Conservation (phyloP, 805 yeast genomes). For the Novakomyces olei region DNA sequence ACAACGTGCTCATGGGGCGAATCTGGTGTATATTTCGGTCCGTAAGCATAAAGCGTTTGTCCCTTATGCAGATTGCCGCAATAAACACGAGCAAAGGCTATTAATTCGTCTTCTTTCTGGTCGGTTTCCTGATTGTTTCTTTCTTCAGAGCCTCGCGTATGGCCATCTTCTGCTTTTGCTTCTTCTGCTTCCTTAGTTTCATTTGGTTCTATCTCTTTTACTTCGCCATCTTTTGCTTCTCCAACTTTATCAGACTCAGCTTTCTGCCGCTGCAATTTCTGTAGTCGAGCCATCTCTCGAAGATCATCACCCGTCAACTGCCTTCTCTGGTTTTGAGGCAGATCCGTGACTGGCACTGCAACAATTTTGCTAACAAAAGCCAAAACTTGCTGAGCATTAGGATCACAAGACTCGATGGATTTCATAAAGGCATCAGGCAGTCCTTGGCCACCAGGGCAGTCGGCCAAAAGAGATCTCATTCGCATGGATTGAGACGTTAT, state of each 20-base stretch:
- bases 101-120: conserved; percentile 34
- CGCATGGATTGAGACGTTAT: conserved; percentile 48
- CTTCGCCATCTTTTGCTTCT: conserved; percentile 10
- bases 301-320: conserved; percentile 29
- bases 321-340: conserved; percentile 31
- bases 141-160: conserved; percentile 13
- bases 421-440: no score
- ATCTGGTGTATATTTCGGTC: conserved; percentile 67
- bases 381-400: conserved; percentile 28
- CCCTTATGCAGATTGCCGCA: conserved; percentile 67
- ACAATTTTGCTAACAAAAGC: conserved; percentile 81
- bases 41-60: conserved; percentile 49
- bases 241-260: conserved; percentile 6
- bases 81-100: conserved; percentile 76
- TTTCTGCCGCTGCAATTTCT: neutral
- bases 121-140: conserved; percentile 27
- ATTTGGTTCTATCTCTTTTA: conserved; percentile 11
- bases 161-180: conserved; percentile 31
- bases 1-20: conserved; percentile 33
- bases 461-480: conserved; percentile 40
- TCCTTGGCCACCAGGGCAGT: conserved; percentile 26
- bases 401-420: conserved; percentile 28
- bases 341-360: conserved; percentile 59
- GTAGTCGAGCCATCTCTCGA: conserved; percentile 30
- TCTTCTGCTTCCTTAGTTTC: conserved; percentile 18